Evolutionary conservation across 257 asterid genomes (phyloP).

Genomic region (Fraxinus pennsylvanica): DNA sequence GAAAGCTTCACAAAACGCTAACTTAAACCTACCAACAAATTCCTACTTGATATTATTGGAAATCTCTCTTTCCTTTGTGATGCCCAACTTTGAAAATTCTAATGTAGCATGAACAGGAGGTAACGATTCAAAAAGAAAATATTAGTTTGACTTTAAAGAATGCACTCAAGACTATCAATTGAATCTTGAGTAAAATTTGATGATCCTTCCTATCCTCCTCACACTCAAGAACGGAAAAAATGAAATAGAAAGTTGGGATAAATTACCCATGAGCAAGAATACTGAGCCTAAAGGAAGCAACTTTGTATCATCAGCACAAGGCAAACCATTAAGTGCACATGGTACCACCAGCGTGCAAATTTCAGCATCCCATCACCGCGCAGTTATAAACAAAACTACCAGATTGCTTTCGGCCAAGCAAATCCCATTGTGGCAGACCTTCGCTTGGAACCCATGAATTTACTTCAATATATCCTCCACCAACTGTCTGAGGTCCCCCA

Average conservation of each 20-base stretch:
- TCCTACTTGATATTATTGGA: slow-evolving; percentile 37
- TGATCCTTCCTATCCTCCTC: slow-evolving; percentile 49
- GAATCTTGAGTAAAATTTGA: slow-evolving; percentile 61
- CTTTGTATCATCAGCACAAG: slow-evolving; percentile 27
- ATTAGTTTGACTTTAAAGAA: slow-evolving; percentile 32
- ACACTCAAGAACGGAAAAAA: slow-evolving; percentile 26
- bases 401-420: slow-evolving; percentile 70
- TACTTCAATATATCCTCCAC: slow-evolving; percentile 53
- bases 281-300: slow-evolving; percentile 31
- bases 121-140: slow-evolving; percentile 38
- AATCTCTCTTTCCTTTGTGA: slow-evolving; percentile 41
- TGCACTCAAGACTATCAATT: slow-evolving; percentile 48
- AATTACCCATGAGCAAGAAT: slow-evolving; percentile 68
- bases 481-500: slow-evolving; percentile 63
- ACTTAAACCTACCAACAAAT: slow-evolving; percentile 30
- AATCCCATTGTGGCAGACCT: slow-evolving; percentile 50
- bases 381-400: slow-evolving; percentile 87
- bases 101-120: slow-evolving; percentile 41
- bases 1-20: slow-evolving; percentile 35
- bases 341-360: slow-evolving; percentile 19
- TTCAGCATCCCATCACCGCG: slow-evolving; percentile 91
- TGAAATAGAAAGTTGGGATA: slow-evolving; percentile 43
- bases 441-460: slow-evolving; percentile 59
- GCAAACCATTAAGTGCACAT: slow-evolving; percentile 18
- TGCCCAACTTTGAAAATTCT: slow-evolving; percentile 29